Base-by-base conservation (phyloP, 2,329 filamentous ascomycete genomes). In the Aspergillus latus region DNA sequence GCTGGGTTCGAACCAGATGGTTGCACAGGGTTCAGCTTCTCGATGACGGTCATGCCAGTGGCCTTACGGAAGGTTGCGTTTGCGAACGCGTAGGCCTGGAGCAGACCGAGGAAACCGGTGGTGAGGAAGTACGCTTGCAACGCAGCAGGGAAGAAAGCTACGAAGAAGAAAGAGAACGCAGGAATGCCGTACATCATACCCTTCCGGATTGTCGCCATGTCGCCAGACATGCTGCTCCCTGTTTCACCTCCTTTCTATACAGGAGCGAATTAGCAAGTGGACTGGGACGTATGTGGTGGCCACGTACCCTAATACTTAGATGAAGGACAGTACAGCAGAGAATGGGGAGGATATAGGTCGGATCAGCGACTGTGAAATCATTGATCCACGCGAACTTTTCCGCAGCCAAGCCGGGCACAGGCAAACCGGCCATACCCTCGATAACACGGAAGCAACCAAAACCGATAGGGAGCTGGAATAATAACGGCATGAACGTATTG, bases 361-460 rank as follows among this genome's bases (percentile, higher is more conserved):
- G 93, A 72, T 99, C 94, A 1, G 83, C 72, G 21, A 85, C 69
- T 0, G 90, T 87, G 60, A 99, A 74, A 71, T 97, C 89, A 1
- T 78, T 75, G 63, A 97, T 83, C 94, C 94, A 99, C 40, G 86
- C 75, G 36, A 86, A 75, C 2, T 89, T 87, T 32, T 89, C 89
- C 1, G 76, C 77, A 64, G 89, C 83, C 62, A 97, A 73, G 1
- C 85, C 87, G 0, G 93, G 93, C 4, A 97, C 90, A 3, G 93
- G 93, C 47, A 97, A 76, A 21, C 79, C 72, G 1, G 84, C 74
- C 88, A 96, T 95, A 63, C 82, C 86, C 52, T 84, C 82, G 61
- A 95, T 72, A 45, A 93, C 78, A 58, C 89, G 85, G 80, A 93
- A 97, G 58, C 88, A 86, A 65, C 92, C 91, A 72, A 86, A 91